phyloP scores from a whole-genome alignment of 192 early-diverging fungal genomes.

The Allomyces macrogynus region DNA sequence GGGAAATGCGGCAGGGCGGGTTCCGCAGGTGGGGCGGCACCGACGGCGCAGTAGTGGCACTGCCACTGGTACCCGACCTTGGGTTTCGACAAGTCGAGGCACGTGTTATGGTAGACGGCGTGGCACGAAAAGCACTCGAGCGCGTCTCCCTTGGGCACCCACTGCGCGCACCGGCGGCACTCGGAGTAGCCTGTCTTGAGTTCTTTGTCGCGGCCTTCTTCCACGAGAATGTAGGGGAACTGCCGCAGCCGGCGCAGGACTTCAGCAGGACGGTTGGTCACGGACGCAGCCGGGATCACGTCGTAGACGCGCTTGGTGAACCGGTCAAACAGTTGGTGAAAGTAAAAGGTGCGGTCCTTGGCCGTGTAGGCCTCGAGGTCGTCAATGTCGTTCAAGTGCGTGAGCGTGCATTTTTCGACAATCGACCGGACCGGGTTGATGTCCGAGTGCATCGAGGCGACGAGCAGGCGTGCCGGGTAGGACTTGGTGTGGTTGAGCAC shows the following conservation, averaged over 20 bases:
- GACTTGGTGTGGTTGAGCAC: constrained; percentile 31
- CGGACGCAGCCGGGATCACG: constrained; percentile 52
- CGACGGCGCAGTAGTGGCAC: not conserved
- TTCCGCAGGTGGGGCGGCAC: not conserved
- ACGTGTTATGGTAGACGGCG: not conserved
- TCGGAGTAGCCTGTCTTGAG: constrained; percentile 46
- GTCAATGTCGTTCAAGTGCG: constrained; percentile 40
- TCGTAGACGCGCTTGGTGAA: constrained; percentile 77
- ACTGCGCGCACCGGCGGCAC: constrained; percentile 46
- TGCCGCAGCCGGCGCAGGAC: constrained; percentile 38
- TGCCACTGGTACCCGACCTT: not conserved
- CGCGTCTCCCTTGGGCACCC: constrained; percentile 9
- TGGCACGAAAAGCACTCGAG: not conserved
- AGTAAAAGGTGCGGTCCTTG: constrained; percentile 61
- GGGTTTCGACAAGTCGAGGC: not conserved
- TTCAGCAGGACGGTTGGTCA: constrained; percentile 59
- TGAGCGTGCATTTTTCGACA: constrained; percentile 54
- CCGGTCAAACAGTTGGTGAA: constrained; percentile 70
- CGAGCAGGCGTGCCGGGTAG: constrained; percentile 48
- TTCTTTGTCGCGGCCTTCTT: constrained; percentile 57
- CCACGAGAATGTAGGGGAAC: constrained; percentile 73
- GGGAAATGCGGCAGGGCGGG: not conserved
- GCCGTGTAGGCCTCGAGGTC: constrained; percentile 38
- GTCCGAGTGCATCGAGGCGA: constrained; percentile 78
- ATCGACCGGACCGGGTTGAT: constrained; percentile 61